Evolutionary conservation across 345 rosid species (phyloP).

Genomic region (Citrus cavaleriei): DNA sequence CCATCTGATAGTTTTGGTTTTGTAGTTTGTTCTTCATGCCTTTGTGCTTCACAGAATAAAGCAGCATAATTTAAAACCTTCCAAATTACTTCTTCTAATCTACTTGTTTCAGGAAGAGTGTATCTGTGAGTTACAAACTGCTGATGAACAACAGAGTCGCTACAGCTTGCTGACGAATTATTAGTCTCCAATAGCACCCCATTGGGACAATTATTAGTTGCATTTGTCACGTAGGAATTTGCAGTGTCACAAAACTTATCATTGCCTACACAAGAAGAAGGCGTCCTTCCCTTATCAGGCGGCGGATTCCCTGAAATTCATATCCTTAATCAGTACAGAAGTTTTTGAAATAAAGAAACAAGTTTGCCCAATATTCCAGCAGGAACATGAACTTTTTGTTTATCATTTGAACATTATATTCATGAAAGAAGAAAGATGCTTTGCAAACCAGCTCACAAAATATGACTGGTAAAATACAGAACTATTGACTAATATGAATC

Average conservation of each 20-base stretch:
- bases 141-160: conserved; percentile 29
- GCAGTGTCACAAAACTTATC: conserved; percentile 12
- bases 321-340: background rate
- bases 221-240: conserved; percentile 7
- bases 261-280: conserved; percentile 12
- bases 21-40: conserved; percentile 24
- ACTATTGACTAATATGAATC: background rate
- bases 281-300: conserved; percentile 14
- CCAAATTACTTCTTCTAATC: conserved; percentile 48
- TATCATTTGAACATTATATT: background rate
- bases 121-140: conserved; percentile 31
- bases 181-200: conserved; percentile 35
- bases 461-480: background rate
- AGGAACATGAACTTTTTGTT: background rate
- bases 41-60: conserved; percentile 36
- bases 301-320: conserved; percentile 30
- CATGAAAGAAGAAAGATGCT: background rate
- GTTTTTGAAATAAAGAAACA: background rate
- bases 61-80: conserved; percentile 40
- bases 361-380: background rate
- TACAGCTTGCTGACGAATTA: conserved; percentile 25
- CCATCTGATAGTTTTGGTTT: conserved; percentile 19
- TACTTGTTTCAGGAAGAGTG: conserved; percentile 30
- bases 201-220: conserved; percentile 18
- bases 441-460: background rate